Base-by-base conservation (phyloP, 768 basidiomycete species). In the Amanita thiersii region DNA sequence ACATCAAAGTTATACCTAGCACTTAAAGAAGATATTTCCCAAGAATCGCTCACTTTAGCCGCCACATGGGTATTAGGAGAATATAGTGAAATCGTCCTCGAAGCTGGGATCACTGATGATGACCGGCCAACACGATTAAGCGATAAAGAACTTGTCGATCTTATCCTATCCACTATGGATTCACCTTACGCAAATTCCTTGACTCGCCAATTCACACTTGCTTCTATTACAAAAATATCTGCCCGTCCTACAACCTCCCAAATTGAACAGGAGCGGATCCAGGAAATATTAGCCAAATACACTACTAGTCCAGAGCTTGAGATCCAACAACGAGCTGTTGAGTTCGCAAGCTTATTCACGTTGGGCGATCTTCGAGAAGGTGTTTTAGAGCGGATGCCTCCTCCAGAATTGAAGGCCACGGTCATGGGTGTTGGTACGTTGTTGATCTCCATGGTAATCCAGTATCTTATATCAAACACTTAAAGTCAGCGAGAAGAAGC, bases 321-420 rank as follows among this genome's bases (percentile, higher is more conserved):
- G 60, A 67, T 96, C 26, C 96, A 98, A 58, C 96, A 98, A 55
- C 78, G 96, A 31, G 86, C 92, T 0, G 89, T 98, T 10, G 96
- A 99, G 60, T 98, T 92, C 59, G 87, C 85, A 1, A 85, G 77
- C 51, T 58, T 99, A 50, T 90, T 89, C 56, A 77, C 72, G 20
- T 62, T 89, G 5, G 82, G 81, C 4, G 79, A 86, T n/a, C 64
- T 86, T 15, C 71, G 77, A 45, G 70, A 73, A 5, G 96, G 94
- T 26, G 91, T 99, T 1, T 60, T 98, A 46, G 96, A 99, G 65
- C 77, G 91, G 42, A 99, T 99, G 96, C 96, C 96, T n/a, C 86
- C 90, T 4, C 96, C 96, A 1, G 96, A 99, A 59, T 64, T 98
- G 49, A 96, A 93, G 64, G 84, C 86, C n/a, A 97, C 94, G 2